Conservation (phyloP, 2,329 filamentous ascomycete species). For the Mollisiaceae sp. region DNA sequence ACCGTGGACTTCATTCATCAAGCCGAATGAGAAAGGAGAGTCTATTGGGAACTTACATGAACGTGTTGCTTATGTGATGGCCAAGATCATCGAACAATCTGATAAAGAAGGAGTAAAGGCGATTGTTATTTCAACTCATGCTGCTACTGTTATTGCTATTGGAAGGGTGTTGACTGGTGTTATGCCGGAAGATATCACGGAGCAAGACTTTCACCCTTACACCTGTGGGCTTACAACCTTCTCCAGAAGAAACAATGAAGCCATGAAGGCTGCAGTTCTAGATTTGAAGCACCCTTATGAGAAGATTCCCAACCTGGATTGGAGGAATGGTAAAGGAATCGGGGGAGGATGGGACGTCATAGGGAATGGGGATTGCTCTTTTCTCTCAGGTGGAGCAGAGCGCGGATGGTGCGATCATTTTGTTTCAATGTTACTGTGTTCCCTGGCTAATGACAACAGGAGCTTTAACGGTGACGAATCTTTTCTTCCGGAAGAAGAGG, state of each 20-base stretch:
- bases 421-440: not conserved
- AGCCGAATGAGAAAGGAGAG: slow-evolving; percentile 78
- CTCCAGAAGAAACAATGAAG: slow-evolving; percentile 41
- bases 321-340: slow-evolving; percentile 66
- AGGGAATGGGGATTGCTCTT: slow-evolving; percentile 83
- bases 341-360: slow-evolving; percentile 81
- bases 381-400: slow-evolving; percentile 80
- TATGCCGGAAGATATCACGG: slow-evolving; percentile 71
- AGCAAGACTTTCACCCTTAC: not conserved
- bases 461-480: slow-evolving; percentile 63
- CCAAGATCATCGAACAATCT: slow-evolving; percentile 72
- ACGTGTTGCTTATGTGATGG: slow-evolving; percentile 73
- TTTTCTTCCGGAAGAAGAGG: slow-evolving; percentile 43
- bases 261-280: slow-evolving; percentile 43
- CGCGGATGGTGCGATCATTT: slow-evolving; percentile 75
- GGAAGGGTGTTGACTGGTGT: slow-evolving; percentile 80
- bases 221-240: slow-evolving; percentile 2
- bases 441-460: slow-evolving; percentile 42
- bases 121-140: slow-evolving; percentile 85
- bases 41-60: slow-evolving; percentile 79
- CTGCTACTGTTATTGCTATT: slow-evolving; percentile 85
- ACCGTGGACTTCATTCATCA: slow-evolving; percentile 68
- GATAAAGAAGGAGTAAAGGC: slow-evolving; percentile 73
- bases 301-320: slow-evolving; percentile 51
- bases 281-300: slow-evolving; percentile 46